phyloP scores from a whole-genome alignment of 2,329 filamentous ascomycete species.

The Dactylonectria estremocensis region DNA sequence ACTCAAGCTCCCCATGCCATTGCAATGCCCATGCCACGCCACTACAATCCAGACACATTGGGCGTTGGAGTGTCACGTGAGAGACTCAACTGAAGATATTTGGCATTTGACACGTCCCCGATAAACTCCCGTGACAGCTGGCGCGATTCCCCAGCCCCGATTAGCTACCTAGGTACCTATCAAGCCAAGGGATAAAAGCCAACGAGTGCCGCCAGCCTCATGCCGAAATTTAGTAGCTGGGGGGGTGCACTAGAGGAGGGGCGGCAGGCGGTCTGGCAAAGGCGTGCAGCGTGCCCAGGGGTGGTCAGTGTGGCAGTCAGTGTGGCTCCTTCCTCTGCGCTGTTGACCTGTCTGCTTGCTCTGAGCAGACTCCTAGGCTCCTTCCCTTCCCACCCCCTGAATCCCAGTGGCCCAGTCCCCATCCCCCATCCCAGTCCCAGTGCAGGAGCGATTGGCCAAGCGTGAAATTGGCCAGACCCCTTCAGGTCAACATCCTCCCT shows the following conservation, averaged over 20 bases:
- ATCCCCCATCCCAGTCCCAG: conserved; percentile 27
- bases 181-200: conserved; percentile 8
- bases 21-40: conserved; percentile 6
- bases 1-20: conserved; percentile 27
- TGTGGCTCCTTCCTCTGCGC: conserved; percentile 17
- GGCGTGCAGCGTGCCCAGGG: conserved; percentile 39
- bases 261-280: conserved; percentile 49
- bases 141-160: conserved; percentile 13
- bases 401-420: conserved; percentile 30
- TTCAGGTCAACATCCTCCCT: conserved; percentile 49
- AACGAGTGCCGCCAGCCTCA: conserved; percentile 31
- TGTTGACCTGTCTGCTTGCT: conserved; percentile 13
- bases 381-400: conserved; percentile 47
- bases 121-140: background rate
- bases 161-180: background rate
- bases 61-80: conserved; percentile 4
- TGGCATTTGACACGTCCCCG: conserved; percentile 2
- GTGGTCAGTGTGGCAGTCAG: conserved; percentile 37
- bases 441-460: conserved; percentile 52
- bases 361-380: conserved; percentile 6
- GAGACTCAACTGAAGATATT: background rate
- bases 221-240: conserved; percentile 37
- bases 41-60: background rate
- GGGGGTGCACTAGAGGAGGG: conserved; percentile 38
- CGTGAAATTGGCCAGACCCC: conserved; percentile 52